Evolutionary conservation across 2,329 filamentous ascomycete genomes (phyloP).

Genomic region (Colletotrichum zoysiae): DNA sequence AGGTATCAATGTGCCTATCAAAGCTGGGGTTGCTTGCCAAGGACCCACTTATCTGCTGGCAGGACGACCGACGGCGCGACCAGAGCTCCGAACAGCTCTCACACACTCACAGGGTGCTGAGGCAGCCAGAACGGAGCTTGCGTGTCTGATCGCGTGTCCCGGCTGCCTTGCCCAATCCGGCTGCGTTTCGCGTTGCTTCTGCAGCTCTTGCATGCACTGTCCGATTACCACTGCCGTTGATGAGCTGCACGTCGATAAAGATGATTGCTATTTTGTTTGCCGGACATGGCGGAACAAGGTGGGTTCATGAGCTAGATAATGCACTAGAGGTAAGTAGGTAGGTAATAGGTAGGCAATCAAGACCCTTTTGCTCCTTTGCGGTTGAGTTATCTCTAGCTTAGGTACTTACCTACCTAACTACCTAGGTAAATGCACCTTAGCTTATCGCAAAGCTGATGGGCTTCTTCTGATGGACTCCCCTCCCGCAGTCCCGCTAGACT

Average conservation of each 20-base stretch:
- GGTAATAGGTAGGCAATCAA: no score
- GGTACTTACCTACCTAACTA: no score
- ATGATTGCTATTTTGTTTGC: not conserved
- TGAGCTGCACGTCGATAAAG: not conserved
- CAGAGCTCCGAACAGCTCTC: conserved; percentile 38
- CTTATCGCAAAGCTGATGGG: not conserved
- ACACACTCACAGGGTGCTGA: conserved; percentile 26
- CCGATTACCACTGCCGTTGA: not conserved
- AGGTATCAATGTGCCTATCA: conserved; percentile 16
- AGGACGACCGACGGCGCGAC: conserved; percentile 18
- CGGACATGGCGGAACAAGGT: conserved; percentile 8
- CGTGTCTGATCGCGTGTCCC: conserved; percentile 43
- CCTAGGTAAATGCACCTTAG: not conserved
- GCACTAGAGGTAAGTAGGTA: not conserved
- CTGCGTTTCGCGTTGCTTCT: conserved; percentile 22
- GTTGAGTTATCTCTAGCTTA: not conserved
- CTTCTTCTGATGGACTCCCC: not conserved
- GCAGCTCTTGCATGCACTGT: not conserved
- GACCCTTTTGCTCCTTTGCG: not conserved
- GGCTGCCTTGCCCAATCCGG: conserved; percentile 15
- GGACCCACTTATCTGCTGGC: conserved; percentile 15
- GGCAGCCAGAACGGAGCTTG: conserved; percentile 39
- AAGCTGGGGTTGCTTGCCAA: not conserved
- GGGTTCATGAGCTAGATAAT: conserved; percentile 9
- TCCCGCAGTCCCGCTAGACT: no score